Percentiles rank a stretch among this genome's conserved stretches.
These are phyloP conservation scores for Coemansia erecta DNA, from an alignment of 192 early-diverging fungal genomes.

Conservation along the genomic window DNA sequence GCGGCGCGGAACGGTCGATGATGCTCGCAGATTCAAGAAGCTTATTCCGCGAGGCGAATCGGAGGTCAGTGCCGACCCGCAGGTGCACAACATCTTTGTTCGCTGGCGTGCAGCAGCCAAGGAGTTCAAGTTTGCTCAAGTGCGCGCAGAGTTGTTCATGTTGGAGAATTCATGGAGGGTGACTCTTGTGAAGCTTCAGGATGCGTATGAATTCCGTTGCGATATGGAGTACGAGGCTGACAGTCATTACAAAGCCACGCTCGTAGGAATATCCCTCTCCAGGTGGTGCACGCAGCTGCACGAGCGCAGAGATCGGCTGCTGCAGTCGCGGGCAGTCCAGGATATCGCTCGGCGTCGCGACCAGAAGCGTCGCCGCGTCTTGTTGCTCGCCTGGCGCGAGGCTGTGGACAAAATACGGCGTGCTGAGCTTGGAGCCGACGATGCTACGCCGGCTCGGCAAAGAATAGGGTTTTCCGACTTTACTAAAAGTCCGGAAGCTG, in stretches of 20 bases:
- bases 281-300: constrained; percentile 9
- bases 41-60: no score
- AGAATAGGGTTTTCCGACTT: not conserved
- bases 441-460: not conserved
- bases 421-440: constrained; percentile 5
- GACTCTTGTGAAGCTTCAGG: no score
- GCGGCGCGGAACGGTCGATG: no score
- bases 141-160: no score
- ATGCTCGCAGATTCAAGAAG: no score
- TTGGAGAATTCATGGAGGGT: no score
- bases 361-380: constrained; percentile 24
- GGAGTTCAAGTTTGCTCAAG: no score
- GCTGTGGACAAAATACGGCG: constrained; percentile 8
- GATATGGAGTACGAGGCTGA: constrained; percentile 13
- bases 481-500: no score
- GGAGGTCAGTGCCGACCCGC: no score
- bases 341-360: constrained; percentile 23
- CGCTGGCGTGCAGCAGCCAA: no score
- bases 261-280: not conserved
- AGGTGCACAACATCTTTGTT: no score
- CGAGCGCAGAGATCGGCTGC: constrained; percentile 8
- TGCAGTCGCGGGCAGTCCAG: constrained; percentile 31
- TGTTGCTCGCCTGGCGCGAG: constrained; percentile 36
- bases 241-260: constrained; percentile 1
- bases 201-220: no score